A percentile compares a stretch with the other conserved stretches of the same genome.
phyloP scores from a whole-genome alignment of 345 rosid species.

The Arabis hirsuta region DNA sequence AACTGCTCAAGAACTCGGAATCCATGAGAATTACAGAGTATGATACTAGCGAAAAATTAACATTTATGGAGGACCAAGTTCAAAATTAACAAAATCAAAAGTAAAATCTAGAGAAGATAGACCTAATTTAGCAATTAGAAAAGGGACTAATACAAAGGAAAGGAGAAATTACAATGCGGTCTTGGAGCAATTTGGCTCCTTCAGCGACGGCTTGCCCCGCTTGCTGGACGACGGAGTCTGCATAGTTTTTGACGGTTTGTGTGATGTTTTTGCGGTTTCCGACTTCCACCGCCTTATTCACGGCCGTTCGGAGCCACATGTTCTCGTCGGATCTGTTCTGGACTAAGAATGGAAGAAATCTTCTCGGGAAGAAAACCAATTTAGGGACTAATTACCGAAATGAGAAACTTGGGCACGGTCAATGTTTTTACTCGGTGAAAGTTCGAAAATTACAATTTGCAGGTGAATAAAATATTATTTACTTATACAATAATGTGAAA shows the following conservation, averaged over 20 bases:
- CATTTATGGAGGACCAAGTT: not conserved
- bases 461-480: not conserved
- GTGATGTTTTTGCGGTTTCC: slow-evolving; percentile 95
- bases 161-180: slow-evolving; percentile 72
- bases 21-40: not conserved
- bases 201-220: slow-evolving; percentile 97
- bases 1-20: not conserved
- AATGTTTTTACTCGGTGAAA: slow-evolving; percentile 26
- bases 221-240: slow-evolving; percentile 94
- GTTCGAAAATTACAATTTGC: slow-evolving; percentile 13
- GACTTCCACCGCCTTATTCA: slow-evolving; percentile 93
- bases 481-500: no score
- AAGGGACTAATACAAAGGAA: not conserved
- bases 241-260: slow-evolving; percentile 81
- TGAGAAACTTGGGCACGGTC: slow-evolving; percentile 32
- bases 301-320: slow-evolving; percentile 87
- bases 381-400: slow-evolving; percentile 17
- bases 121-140: slow-evolving; percentile 10
- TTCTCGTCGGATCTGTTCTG: slow-evolving; percentile 29
- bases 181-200: slow-evolving; percentile 96
- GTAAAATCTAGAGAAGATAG: slow-evolving; percentile 3
- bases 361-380: slow-evolving; percentile 21
- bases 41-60: not conserved
- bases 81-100: slow-evolving; percentile 18
- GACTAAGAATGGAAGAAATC: slow-evolving; percentile 9